Base-by-base conservation (phyloP, 2,329 filamentous ascomycete species). In the Phaeomoniella chlamydospora region DNA sequence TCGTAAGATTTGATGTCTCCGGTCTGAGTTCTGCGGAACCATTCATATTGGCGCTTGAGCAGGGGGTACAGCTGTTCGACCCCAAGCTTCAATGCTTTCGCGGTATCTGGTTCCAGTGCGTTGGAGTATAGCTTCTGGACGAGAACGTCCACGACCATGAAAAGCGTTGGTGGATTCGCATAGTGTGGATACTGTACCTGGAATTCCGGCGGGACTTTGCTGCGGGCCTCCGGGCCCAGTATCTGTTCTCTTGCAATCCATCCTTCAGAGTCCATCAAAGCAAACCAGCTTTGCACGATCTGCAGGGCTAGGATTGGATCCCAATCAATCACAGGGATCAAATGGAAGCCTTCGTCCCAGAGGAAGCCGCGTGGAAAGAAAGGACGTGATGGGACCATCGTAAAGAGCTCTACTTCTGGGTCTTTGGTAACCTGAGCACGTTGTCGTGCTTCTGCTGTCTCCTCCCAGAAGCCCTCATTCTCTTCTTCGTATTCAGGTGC, bases 181-280 rank as follows among this genome's bases (percentile, higher is more conserved):
- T 94, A 94, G 56, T 96, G 87, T 15, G 90, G 88, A 53, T 96
- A 96, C 53, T 96, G 90, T 11, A 86, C 73, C 49, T 93, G 87
- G 55, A 98, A 98, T 57, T 96, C 87, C 3, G 68, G 57, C 0
- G 90, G 90, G 2, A 98, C 90, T 59, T 94, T 96, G 68, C 81
- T 94, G 43, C 88, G 77, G 33, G 90, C 90, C 61, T 98, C 90
- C 2, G 72, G 60, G 2, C 90, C 90, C 2, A 98, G 72, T 40
- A 98, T 96, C 59, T 94, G 87, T 62, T 98, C 90, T 35, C 90
- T 80, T 3, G 79, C 84, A 52, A 98, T 96, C 90, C 90, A 98
- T 37, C 90, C 90, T 54, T 96, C 86, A 12, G 90, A 81, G 45
- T 98, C 90, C 73, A 96, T 94, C 13, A 93, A 72, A 44, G 79